Percentiles rank a stretch among this genome's conserved stretches.
These are phyloP conservation scores for Hortaea sp. DNA, from an alignment of 2,329 filamentous ascomycete genomes.

Conservation along the genomic window DNA sequence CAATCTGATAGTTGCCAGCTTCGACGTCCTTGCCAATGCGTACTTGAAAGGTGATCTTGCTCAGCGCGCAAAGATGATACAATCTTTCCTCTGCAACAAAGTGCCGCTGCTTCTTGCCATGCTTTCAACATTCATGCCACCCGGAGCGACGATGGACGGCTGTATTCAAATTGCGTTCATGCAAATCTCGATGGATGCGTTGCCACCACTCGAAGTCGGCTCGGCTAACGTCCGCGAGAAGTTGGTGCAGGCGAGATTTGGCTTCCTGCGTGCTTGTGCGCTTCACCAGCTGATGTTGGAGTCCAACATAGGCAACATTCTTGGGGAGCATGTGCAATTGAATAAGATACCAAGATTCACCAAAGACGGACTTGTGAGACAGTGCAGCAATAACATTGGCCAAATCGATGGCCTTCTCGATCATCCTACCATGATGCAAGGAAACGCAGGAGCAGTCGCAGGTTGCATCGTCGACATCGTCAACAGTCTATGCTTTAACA, in stretches of 20 bases:
- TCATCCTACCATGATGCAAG: constrained; percentile 81
- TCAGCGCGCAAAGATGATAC: constrained; percentile 1
- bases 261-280: constrained; percentile 86
- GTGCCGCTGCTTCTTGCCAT: constrained; percentile 52
- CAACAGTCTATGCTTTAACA: constrained; percentile 56
- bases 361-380: constrained; percentile 67
- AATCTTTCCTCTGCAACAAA: constrained; percentile 76
- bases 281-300: constrained; percentile 77
- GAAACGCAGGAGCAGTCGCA: constrained; percentile 79
- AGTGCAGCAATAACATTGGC: constrained; percentile 68
- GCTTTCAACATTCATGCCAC: constrained; percentile 48
- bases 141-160: constrained; percentile 46
- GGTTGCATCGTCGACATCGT: constrained; percentile 48
- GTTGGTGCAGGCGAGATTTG: constrained; percentile 58
- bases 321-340: constrained; percentile 73
- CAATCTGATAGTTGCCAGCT: constrained; percentile 77
- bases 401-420: constrained; percentile 65
- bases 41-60: constrained; percentile 44
- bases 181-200: constrained; percentile 54
- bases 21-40: constrained; percentile 80
- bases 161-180: constrained; percentile 56
- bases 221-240: constrained; percentile 44
- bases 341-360: constrained; percentile 64
- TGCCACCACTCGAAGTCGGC: constrained; percentile 54
- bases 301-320: constrained; percentile 63